Evolutionary conservation across 352 stramenopile genomes (phyloP).

Genomic region (Globisporangium barbulae): DNA sequence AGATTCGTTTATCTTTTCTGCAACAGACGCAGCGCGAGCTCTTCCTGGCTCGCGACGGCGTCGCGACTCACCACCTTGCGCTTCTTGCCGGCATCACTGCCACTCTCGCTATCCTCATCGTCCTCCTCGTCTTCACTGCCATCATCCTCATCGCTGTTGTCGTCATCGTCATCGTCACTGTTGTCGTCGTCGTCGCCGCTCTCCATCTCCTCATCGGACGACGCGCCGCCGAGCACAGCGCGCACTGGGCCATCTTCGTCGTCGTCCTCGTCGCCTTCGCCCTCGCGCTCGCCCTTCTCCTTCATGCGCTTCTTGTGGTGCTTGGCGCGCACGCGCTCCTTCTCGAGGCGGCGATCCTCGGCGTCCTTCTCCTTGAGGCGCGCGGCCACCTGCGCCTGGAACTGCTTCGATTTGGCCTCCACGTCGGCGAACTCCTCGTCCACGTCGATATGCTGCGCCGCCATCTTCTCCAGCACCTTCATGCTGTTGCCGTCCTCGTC

Average conservation of each 20-base stretch:
- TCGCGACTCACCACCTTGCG: slow-evolving; percentile 42
- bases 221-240: slow-evolving; percentile 25
- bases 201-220: slow-evolving; percentile 35
- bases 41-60: slow-evolving; percentile 68
- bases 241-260: slow-evolving; percentile 20
- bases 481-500: slow-evolving; percentile 92
- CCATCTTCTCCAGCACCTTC: slow-evolving; percentile 58
- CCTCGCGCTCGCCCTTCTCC: slow-evolving; percentile 69
- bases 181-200: slow-evolving; percentile 29
- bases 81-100: slow-evolving; percentile 17
- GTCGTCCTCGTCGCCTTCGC: slow-evolving; percentile 36
- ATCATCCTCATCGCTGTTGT: slow-evolving; percentile 21
- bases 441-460: slow-evolving; percentile 36
- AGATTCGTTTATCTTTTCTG: slow-evolving; percentile 40
- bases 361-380: slow-evolving; percentile 76
- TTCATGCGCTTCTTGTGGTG: slow-evolving; percentile 88
- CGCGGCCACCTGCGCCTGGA: slow-evolving; percentile 58
- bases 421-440: slow-evolving; percentile 55
- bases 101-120: slow-evolving; percentile 14
- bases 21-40: slow-evolving; percentile 74
- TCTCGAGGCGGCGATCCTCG: slow-evolving; percentile 77
- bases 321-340: slow-evolving; percentile 87
- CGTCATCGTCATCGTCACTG: slow-evolving; percentile 28
- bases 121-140: slow-evolving; percentile 17
- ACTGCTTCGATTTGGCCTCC: slow-evolving; percentile 58